A percentile compares a stretch with the other conserved stretches of the same genome.
Evolutionary conservation across 305 asterid genomes (phyloP).

Genomic region (Plantago coronopus): DNA sequence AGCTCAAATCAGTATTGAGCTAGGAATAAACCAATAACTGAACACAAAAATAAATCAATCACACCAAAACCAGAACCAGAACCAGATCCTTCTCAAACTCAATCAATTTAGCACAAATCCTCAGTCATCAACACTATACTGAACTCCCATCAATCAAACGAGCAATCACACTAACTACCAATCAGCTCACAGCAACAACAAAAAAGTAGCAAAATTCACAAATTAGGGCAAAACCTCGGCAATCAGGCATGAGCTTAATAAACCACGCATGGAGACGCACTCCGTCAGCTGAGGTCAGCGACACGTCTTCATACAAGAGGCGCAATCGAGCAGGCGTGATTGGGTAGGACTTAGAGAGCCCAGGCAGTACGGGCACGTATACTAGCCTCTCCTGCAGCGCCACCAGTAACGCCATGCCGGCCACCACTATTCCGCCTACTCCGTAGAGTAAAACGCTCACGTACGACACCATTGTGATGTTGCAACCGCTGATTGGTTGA

Average conservation of each 20-base stretch:
- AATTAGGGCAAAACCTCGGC: conserved; percentile 43
- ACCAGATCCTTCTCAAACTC: not conserved
- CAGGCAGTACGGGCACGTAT: conserved; percentile 95
- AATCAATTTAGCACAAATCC: no score
- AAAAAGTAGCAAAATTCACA: not conserved
- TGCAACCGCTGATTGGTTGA: not conserved
- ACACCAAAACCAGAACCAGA: not conserved
- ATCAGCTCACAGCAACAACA: not conserved
- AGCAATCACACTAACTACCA: not conserved
- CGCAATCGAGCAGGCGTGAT: conserved; percentile 89
- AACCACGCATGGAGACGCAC: conserved; percentile 98
- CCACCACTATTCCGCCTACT: conserved; percentile 85
- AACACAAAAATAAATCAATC: not conserved
- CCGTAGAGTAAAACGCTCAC: conserved; percentile 59
- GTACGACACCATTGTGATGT: conserved; percentile 65
- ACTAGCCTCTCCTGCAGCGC: conserved; percentile 96
- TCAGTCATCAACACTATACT: not conserved
- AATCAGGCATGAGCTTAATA: conserved; percentile 69
- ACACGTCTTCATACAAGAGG: conserved; percentile 79
- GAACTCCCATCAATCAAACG: not conserved
- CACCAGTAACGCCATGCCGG: conserved; percentile 89
- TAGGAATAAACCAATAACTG: no score
- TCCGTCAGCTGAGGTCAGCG: conserved; percentile 97
- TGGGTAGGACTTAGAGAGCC: conserved; percentile 80
- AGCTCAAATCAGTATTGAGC: no score